These are phyloP conservation scores for Gossypium trilobum DNA, from an alignment of 441 rosid genomes.

Conservation along the genomic window DNA sequence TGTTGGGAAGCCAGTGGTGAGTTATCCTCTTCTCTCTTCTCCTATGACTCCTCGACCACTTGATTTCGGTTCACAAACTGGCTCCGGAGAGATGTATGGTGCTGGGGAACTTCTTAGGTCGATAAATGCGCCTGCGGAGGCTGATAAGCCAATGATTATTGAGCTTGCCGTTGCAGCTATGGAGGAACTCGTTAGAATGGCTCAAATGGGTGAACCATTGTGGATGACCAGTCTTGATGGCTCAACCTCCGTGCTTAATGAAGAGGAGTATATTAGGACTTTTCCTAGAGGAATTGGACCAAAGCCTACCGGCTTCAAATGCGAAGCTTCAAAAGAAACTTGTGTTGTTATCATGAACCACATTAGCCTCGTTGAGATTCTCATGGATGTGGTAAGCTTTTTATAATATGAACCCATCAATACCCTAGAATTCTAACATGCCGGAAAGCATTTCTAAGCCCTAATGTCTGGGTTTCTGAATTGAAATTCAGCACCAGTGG, in stretches of 20 bases:
- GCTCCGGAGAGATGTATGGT: conserved; percentile 47
- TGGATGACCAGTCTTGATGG: conserved; percentile 65
- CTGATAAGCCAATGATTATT: conserved; percentile 55
- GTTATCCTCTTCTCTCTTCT: conserved; percentile 54
- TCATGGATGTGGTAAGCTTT: conserved; percentile 65
- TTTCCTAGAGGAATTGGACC: conserved; percentile 57
- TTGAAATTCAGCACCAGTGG: conserved; percentile 58
- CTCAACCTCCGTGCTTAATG: conserved; percentile 31
- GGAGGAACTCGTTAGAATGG: conserved; percentile 71
- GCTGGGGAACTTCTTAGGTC: conserved; percentile 63
- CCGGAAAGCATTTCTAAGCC: background rate
- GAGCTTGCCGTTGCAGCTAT: conserved; percentile 81
- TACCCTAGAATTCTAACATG: background rate
- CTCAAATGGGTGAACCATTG: conserved; percentile 61
- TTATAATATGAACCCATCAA: background rate
- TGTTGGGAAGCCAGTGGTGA: conserved; percentile 75
- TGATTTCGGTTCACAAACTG: conserved; percentile 42
- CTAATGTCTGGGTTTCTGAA: conserved; percentile 7
- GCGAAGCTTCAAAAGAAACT: conserved; percentile 70
- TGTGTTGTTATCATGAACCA: conserved; percentile 58
- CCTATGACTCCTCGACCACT: conserved; percentile 52
- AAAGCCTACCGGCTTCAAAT: conserved; percentile 47
- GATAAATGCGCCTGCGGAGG: conserved; percentile 45
- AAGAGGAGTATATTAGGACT: conserved; percentile 51
- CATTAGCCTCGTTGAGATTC: conserved; percentile 55